These are phyloP conservation scores for Eucalyptus tenuipes DNA, from an alignment of 345 rosid genomes.

Conservation along the genomic window DNA sequence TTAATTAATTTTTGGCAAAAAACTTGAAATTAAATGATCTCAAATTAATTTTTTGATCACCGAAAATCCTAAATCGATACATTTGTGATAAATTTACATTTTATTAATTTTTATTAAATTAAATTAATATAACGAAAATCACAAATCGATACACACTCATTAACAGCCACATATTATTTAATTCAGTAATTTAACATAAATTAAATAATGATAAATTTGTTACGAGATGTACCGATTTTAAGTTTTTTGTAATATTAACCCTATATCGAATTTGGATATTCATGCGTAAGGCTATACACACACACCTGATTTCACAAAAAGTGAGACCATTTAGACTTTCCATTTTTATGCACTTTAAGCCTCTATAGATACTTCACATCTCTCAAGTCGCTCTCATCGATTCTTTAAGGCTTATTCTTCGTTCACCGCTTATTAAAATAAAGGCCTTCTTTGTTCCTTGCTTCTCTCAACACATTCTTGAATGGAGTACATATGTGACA, in stretches of 20 bases:
- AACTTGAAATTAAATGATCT: too few relatives aligned
- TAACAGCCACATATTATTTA: rapidly evolving
- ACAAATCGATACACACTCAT: rapidly evolving
- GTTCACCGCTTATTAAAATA: background rate
- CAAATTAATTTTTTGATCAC: too few relatives aligned
- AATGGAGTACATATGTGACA: background rate
- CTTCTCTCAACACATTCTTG: background rate
- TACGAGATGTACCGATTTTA: rapidly evolving
- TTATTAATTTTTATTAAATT: too few relatives aligned
- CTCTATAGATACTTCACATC: background rate
- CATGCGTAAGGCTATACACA: background rate
- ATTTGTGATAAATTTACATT: too few relatives aligned
- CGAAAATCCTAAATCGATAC: rapidly evolving
- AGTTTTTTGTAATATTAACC: too few relatives aligned
- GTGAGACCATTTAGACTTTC: background rate
- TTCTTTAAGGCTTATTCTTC: background rate
- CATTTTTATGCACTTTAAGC: background rate
- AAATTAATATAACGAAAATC: too few relatives aligned
- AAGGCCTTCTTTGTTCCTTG: background rate
- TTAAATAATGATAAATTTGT: too few relatives aligned
- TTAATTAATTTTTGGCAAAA: too few relatives aligned
- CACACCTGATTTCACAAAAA: background rate
- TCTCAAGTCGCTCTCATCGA: background rate
- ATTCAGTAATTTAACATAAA: too few relatives aligned
- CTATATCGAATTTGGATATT: background rate